Percentiles rank a stretch among this genome's conserved stretches.
Conservation (phyloP, 108 stramenopile genomes). For the Pseudonitzschia delicatissima region DNA sequence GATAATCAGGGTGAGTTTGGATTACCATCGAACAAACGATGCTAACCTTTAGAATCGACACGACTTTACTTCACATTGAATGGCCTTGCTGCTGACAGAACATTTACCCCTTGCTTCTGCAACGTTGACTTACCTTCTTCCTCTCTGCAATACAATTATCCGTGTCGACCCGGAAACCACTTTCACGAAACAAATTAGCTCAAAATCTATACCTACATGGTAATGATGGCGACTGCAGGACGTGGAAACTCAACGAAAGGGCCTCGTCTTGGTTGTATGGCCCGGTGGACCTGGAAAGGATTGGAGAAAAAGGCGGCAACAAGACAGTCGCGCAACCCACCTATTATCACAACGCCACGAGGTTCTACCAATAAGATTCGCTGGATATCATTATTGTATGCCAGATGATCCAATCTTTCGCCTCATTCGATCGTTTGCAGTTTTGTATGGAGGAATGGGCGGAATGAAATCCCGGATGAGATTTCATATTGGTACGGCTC, state of each 20-base stretch:
- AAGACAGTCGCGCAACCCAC: background rate
- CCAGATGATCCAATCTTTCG: constrained; percentile 4
- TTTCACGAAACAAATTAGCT: no score
- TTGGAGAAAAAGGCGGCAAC: background rate
- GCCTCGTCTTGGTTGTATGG: constrained; percentile 16
- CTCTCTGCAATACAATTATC: no score
- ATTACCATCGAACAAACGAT: no score
- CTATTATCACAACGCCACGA: background rate
- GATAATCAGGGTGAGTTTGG: background rate
- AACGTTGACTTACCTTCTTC: no score
- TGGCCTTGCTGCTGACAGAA: no score
- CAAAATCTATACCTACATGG: background rate
- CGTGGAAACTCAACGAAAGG: constrained; percentile 24
- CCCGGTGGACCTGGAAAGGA: constrained; percentile 5
- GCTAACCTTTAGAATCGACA: no score
- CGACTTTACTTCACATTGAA: no score
- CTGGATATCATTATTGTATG: constrained; percentile 8
- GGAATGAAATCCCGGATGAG: background rate
- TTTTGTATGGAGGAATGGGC: background rate
- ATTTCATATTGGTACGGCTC: constrained; percentile 5
- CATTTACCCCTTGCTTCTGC: no score
- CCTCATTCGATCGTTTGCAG: background rate
- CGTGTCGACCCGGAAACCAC: no score
- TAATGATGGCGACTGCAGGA: constrained; percentile 5
- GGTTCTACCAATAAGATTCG: constrained; percentile 3